These are phyloP conservation scores for Leucaena leucocephala DNA, from an alignment of 306 rosid genomes.

Conservation along the genomic window DNA sequence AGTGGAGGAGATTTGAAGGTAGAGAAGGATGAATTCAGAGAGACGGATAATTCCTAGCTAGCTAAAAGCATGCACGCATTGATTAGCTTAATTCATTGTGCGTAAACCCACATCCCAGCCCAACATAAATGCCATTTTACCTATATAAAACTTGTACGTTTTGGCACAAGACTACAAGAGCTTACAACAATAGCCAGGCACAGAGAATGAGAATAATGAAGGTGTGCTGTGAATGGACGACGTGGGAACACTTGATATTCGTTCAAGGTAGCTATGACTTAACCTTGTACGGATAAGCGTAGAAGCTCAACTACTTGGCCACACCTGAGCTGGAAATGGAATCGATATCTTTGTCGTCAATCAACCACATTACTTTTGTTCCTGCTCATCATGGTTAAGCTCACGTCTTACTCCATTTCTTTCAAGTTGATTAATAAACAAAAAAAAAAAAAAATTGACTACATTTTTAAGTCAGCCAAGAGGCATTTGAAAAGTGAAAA, in stretches of 20 bases:
- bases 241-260: not conserved
- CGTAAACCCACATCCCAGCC: too few relatives aligned
- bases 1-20: too few relatives aligned
- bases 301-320: not conserved
- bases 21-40: too few relatives aligned
- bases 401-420: not conserved
- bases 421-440: not conserved
- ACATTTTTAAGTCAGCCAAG: not conserved
- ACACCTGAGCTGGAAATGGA: not conserved
- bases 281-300: not conserved
- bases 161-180: too few relatives aligned
- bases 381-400: not conserved
- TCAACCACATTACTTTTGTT: not conserved
- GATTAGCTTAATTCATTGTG: too few relatives aligned
- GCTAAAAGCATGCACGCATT: too few relatives aligned
- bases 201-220: not conserved
- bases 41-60: too few relatives aligned
- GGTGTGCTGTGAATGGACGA: not conserved
- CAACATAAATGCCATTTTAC: too few relatives aligned
- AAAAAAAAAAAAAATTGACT: not conserved
- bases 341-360: not conserved
- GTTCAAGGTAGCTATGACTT: not conserved
- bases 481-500: constrained; percentile 4
- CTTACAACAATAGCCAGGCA: not conserved
- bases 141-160: too few relatives aligned